Conservation (phyloP, 805 yeast genomes). For the Alloascoidea hylecoeti region DNA sequence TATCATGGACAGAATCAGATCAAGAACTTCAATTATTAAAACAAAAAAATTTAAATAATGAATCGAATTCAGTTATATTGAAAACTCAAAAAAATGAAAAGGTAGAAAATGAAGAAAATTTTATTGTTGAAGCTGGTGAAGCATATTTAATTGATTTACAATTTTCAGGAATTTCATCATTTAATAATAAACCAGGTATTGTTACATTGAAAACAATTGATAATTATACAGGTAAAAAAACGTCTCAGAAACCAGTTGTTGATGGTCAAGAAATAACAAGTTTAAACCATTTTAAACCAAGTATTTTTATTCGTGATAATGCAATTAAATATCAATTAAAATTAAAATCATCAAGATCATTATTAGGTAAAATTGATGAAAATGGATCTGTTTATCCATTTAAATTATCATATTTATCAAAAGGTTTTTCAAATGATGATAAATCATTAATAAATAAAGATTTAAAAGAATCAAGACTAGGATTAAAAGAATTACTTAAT, state of each 20-base stretch:
- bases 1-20: constrained; percentile 73
- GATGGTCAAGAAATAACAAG: constrained; percentile 19
- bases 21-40: constrained; percentile 49
- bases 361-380: constrained; percentile 58
- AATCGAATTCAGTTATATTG: constrained; percentile 10
- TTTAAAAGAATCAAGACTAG: constrained; percentile 51
- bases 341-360: constrained; percentile 56
- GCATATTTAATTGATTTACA: constrained; percentile 74
- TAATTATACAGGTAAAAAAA: constrained; percentile 46
- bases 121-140: constrained; percentile 65
- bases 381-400: constrained; percentile 81
- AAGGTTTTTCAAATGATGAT: constrained; percentile 25
- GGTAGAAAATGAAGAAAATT: constrained; percentile 23
- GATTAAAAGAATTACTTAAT: constrained; percentile 67
- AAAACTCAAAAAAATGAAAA: constrained; percentile 12
- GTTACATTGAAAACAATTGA: constrained; percentile 57
- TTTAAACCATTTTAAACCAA: constrained; percentile 27
- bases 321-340: constrained; percentile 70
- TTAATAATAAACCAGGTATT: constrained; percentile 47
- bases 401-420: constrained; percentile 62
- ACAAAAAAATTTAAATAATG: constrained; percentile 17
- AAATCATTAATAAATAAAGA: constrained; percentile 32
- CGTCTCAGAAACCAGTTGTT: constrained; percentile 32
- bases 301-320: constrained; percentile 74
- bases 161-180: constrained; percentile 52